These are phyloP conservation scores for Kodamaea jinghongensis DNA, from an alignment of 805 yeast species.

Conservation along the genomic window DNA sequence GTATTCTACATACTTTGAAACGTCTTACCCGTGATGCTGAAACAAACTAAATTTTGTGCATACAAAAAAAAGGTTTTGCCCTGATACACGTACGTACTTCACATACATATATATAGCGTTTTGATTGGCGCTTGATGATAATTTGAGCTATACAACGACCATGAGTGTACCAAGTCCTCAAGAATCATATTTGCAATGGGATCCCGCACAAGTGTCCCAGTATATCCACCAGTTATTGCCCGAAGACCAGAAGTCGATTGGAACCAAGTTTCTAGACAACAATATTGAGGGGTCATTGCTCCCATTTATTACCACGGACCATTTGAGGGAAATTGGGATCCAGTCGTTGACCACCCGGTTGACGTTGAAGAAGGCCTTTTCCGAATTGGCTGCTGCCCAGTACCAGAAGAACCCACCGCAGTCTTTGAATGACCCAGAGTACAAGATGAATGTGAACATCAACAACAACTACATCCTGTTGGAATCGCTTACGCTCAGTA, in stretches of 20 bases:
- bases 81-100: no score
- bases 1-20: no score
- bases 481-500: slow-evolving; percentile 37
- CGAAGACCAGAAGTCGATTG: slow-evolving; percentile 20
- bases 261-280: slow-evolving; percentile 46
- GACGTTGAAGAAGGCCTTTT: slow-evolving; percentile 55
- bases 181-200: slow-evolving; percentile 43
- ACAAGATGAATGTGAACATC: slow-evolving; percentile 30
- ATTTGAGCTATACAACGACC: neutral
- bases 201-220: slow-evolving; percentile 44
- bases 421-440: slow-evolving; percentile 26
- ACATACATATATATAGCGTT: no score
- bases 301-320: slow-evolving; percentile 64
- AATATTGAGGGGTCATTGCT: slow-evolving; percentile 72
- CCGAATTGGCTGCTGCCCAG: slow-evolving; percentile 46
- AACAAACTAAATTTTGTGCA: no score
- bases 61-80: no score
- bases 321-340: slow-evolving; percentile 72
- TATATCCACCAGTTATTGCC: slow-evolving; percentile 26
- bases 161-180: slow-evolving; percentile 11
- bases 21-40: no score
- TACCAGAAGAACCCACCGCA: slow-evolving; percentile 25
- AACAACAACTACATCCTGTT: slow-evolving; percentile 35
- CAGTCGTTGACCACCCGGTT: slow-evolving; percentile 53
- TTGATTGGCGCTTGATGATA: neutral